Evolutionary conservation across 352 stramenopile species (phyloP).

Genomic region (Globisporangium ultimum): DNA sequence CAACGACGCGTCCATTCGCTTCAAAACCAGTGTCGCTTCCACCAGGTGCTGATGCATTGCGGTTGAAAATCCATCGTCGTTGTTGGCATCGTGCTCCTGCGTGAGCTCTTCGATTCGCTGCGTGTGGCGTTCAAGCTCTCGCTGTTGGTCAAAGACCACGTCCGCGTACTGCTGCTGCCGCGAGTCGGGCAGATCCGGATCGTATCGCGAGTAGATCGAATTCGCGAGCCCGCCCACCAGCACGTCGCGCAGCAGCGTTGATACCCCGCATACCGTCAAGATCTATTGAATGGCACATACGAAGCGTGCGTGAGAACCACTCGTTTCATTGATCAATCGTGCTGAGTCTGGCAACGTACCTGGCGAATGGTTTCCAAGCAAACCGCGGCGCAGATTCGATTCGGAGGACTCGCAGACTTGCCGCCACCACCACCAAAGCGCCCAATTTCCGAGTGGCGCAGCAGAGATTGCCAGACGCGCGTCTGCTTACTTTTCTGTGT

Average conservation of each 20-base stretch:
- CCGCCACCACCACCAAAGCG: slow-evolving; percentile 23
- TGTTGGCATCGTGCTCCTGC: slow-evolving; percentile 10
- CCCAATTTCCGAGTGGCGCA: slow-evolving; percentile 55
- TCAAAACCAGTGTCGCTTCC: slow-evolving; percentile 20
- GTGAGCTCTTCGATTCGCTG: slow-evolving; percentile 16
- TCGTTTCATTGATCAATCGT: neutral
- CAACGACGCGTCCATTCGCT: slow-evolving; percentile 32
- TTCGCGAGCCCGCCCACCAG: slow-evolving; percentile 57
- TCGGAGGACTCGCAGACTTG: slow-evolving; percentile 24
- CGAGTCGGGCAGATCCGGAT: slow-evolving; percentile 28
- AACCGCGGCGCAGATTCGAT: slow-evolving; percentile 54
- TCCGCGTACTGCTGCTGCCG: slow-evolving; percentile 46
- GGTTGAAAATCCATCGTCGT: slow-evolving; percentile 11
- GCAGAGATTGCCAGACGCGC: slow-evolving; percentile 52
- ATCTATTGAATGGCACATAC: slow-evolving; percentile 13
- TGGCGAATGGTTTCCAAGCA: slow-evolving; percentile 48
- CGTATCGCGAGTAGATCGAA: slow-evolving; percentile 54
- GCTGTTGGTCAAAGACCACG: slow-evolving; percentile 19
- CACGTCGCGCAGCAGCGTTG: slow-evolving; percentile 34
- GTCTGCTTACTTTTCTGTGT: slow-evolving; percentile 44
- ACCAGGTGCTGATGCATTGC: slow-evolving; percentile 23
- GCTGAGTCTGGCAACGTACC: slow-evolving; percentile 10
- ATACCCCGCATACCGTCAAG: slow-evolving; percentile 28
- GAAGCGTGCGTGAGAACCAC: too few species aligned
- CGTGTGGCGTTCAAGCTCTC: slow-evolving; percentile 9